Evolutionary conservation across 225 moss, liverwort and hornwort species (phyloP).

Genomic region (Physcomitrellopsis africana): DNA sequence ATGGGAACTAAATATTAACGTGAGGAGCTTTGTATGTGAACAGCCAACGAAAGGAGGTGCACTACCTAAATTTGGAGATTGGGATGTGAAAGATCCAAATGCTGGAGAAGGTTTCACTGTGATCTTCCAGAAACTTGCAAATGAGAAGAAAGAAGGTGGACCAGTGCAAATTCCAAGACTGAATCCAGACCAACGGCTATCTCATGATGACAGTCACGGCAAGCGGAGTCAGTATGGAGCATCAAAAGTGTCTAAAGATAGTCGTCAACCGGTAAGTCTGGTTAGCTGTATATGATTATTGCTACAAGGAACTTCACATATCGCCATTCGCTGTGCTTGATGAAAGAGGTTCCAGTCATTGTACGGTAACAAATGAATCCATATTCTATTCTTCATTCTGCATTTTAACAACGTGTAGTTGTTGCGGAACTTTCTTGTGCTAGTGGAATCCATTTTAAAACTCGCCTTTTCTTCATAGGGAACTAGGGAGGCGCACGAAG

Average conservation of each 20-base stretch:
- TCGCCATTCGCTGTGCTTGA: no score
- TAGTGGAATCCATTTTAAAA: no score
- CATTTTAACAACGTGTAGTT: no score
- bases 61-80: constrained; percentile 64
- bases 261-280: constrained; percentile 42
- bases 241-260: constrained; percentile 14
- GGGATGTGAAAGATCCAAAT: constrained; percentile 68
- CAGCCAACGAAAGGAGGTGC: constrained; percentile 67
- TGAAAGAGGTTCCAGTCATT: neutral
- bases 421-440: no score
- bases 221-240: constrained; percentile 40
- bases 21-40: constrained; percentile 30
- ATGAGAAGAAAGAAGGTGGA: constrained; percentile 66
- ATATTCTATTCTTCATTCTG: neutral
- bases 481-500: no score
- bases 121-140: constrained; percentile 62
- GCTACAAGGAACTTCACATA: no score
- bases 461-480: no score
- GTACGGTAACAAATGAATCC: constrained; percentile 19
- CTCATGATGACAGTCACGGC: constrained; percentile 37
- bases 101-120: constrained; percentile 67
- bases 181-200: constrained; percentile 46
- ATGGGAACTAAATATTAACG: constrained; percentile 14
- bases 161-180: constrained; percentile 66
- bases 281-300: neutral